Base-by-base conservation (phyloP, 2,329 filamentous ascomycete genomes). In the Fusarium bactridioides region DNA sequence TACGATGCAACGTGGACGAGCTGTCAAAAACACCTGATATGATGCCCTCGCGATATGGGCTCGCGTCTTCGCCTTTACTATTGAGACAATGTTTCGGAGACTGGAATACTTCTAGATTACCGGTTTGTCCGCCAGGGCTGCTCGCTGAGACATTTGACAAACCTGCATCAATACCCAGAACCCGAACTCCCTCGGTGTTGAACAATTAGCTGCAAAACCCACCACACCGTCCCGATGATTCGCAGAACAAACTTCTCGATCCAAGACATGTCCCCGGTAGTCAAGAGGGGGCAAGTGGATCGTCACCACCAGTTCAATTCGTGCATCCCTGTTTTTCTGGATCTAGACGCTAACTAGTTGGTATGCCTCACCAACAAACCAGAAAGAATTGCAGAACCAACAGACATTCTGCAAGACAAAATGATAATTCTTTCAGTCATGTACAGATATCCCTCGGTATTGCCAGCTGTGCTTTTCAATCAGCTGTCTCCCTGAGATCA, bases 311-410 rank as follows among this genome's bases (percentile, higher is more conserved):
- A 18, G 19, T 53, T 13, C 45, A 25, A n/a, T 11, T n/a, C 18
- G 19, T 10, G 23, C 21, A 69, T 69, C 66, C 66, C 66, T 69
- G 66, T 58, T 53, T 53, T 69, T 45, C 10, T 43, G 29, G 45
- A 47, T 53, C 66, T 27, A 44, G 44, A 43, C 51, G 16, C 31
- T 33, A 9, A 58, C 64, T 27, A 27, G 58, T 33, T 47, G 31
- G 51, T 37, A 25, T 69, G 50, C 54, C 64, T 67, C 41, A 59
- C 29, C 38, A 47, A 61, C 40, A 35, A 31, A 23, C 16, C 12
- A 16, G 64, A 61, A 61, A 67, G 27, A 67, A 61, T 60, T 33
- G 15, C 10, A 29, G 40, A 44, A 31, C 33, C 54, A 41, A 18
- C 29, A 27, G 16, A 5, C 29, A 38, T 10, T 18, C 40, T 54